Evolutionary conservation across 2,329 filamentous ascomycete genomes (phyloP).

Genomic region (Remersonia thermophila): DNA sequence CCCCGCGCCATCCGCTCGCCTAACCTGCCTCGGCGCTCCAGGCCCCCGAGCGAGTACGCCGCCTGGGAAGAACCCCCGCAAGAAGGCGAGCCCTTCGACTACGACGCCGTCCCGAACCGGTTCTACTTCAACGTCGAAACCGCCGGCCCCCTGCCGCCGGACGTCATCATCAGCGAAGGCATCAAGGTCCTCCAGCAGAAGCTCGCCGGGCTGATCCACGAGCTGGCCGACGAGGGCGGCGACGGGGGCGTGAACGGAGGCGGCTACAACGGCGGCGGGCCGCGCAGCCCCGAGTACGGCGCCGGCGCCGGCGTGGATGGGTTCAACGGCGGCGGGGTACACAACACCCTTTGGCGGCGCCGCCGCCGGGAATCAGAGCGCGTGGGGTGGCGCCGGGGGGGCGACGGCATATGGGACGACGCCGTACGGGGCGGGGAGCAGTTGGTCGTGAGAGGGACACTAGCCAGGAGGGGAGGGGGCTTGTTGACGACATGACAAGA

Average conservation of each 20-base stretch:
- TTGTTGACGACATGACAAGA: too few relatives aligned
- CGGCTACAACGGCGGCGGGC: slow-evolving; percentile 42
- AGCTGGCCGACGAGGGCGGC: slow-evolving; percentile 38
- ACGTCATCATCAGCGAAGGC: slow-evolving; percentile 76
- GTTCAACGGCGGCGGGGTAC: slow-evolving; percentile 44
- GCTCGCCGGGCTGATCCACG: slow-evolving; percentile 57
- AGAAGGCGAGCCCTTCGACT: slow-evolving; percentile 82
- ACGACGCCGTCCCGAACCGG: slow-evolving; percentile 66
- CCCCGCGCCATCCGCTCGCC: slow-evolving; percentile 12
- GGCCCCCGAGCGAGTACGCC: slow-evolving; percentile 71
- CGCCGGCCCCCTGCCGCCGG: slow-evolving; percentile 76
- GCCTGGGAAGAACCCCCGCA: slow-evolving; percentile 67
- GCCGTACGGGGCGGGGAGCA: slow-evolving; percentile 37
- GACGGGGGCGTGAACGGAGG: slow-evolving; percentile 27
- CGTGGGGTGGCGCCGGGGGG: slow-evolving; percentile 50
- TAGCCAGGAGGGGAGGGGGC: too few relatives aligned
- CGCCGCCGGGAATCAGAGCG: slow-evolving; percentile 39
- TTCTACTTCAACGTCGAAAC: slow-evolving; percentile 96
- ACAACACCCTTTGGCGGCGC: slow-evolving; percentile 51
- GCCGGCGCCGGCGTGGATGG: slow-evolving; percentile 41
- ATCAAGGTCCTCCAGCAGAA: slow-evolving; percentile 86
- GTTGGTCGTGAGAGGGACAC: slow-evolving; percentile 40
- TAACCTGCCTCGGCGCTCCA: slow-evolving; percentile 22
- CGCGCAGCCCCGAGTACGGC: slow-evolving; percentile 55
- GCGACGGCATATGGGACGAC: slow-evolving; percentile 34